A percentile compares a stretch with the other conserved stretches of the same genome.
Conservation (phyloP, 345 rosid genomes). For the Trapa incisa region DNA sequence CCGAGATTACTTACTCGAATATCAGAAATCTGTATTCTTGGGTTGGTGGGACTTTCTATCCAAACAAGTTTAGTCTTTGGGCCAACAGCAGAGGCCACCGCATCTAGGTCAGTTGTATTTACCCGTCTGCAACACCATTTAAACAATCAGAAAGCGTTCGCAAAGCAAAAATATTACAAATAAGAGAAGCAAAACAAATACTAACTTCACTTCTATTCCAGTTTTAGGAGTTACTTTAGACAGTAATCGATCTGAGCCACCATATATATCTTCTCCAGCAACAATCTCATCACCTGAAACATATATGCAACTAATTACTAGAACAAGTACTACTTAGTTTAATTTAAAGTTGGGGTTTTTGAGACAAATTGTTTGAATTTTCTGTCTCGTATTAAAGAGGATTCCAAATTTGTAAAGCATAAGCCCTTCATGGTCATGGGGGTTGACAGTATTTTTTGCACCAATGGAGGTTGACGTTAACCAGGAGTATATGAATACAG, state of each 20-base stretch:
- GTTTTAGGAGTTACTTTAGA: constrained; percentile 72
- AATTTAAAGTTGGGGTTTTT: no score
- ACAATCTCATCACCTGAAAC: constrained; percentile 69
- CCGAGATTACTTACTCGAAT: no score
- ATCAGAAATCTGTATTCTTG: no score
- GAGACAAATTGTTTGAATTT: not conserved
- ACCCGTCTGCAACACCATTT: no score
- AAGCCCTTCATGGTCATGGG: not conserved
- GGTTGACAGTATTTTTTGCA: not conserved
- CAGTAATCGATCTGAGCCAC: constrained; percentile 83
- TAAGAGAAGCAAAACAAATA: constrained; percentile 4
- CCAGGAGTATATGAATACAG: not conserved
- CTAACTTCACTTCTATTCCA: constrained; percentile 75
- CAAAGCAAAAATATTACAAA: no score
- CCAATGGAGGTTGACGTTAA: not conserved
- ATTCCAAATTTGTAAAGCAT: not conserved
- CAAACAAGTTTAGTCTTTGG: no score
- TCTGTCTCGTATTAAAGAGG: not conserved
- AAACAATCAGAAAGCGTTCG: no score
- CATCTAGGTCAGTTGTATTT: no score
- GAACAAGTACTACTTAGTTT: not conserved
- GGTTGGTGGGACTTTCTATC: no score
- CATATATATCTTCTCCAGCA: constrained; percentile 91
- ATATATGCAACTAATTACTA: constrained; percentile 1
- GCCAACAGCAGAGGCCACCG: no score